Conservation (phyloP, 768 basidiomycete species). For the Hygrophorus pudorinus region DNA sequence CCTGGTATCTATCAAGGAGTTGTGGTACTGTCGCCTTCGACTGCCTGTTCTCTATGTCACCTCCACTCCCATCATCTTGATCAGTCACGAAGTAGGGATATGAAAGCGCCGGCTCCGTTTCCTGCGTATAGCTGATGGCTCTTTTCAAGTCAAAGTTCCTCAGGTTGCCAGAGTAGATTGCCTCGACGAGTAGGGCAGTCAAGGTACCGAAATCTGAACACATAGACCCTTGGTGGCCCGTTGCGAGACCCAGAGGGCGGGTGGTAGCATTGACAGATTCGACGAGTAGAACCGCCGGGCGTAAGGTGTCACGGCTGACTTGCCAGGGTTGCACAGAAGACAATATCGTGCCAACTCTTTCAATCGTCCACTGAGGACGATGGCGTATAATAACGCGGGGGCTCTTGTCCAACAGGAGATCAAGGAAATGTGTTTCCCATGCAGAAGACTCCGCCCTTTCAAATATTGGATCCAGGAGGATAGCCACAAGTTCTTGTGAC, state of each 20-base stretch:
- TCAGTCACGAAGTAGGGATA: slow-evolving; percentile 11
- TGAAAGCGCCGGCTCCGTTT: slow-evolving; percentile 1
- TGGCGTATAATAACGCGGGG: neutral
- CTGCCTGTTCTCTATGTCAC: slow-evolving; percentile 12
- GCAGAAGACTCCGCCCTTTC: neutral
- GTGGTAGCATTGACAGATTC: neutral
- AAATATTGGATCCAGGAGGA: slow-evolving; percentile 2
- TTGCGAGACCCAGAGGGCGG: slow-evolving; percentile 1
- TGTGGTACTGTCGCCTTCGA: slow-evolving; percentile 10
- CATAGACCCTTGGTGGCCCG: neutral
- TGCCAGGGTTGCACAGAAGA: neutral
- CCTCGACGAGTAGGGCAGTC: slow-evolving; percentile 8
- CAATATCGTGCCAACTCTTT: neutral
- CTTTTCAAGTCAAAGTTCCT: slow-evolving; percentile 4
- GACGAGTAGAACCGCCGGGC: neutral
- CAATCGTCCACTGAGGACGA: neutral
- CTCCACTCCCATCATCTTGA: slow-evolving; percentile 10
- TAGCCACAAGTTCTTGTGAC: neutral
- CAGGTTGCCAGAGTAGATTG: slow-evolving; percentile 10
- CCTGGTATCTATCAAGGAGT: slow-evolving; percentile 9
- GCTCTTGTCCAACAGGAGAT: neutral
- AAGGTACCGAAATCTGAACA: slow-evolving; percentile 5
- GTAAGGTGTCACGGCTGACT: neutral
- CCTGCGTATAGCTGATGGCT: slow-evolving; percentile 3
- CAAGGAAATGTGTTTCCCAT: neutral